Evolutionary conservation across 768 basidiomycete genomes (phyloP).

Genomic region (Tricholoma furcatifolium): DNA sequence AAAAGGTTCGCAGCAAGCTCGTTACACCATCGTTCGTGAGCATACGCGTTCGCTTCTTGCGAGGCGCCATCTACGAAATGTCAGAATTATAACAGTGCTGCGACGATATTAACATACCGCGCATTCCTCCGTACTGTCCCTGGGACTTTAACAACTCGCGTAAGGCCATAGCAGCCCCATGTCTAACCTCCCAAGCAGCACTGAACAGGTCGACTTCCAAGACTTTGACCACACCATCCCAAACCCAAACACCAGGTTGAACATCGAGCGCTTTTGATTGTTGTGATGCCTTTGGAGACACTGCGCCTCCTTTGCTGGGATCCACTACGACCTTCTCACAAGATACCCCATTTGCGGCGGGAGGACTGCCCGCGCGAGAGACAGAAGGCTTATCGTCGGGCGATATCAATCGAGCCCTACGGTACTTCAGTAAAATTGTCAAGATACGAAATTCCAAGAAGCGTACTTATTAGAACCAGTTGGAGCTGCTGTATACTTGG

Average conservation of each 20-base stretch:
- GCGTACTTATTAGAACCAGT: slow-evolving; percentile 58
- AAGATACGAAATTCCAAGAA: background rate
- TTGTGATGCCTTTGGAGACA: slow-evolving; percentile 74
- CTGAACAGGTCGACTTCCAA: slow-evolving; percentile 84
- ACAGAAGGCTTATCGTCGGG: slow-evolving; percentile 53
- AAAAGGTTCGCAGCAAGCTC: slow-evolving; percentile 82
- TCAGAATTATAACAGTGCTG: slow-evolving; percentile 1
- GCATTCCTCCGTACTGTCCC: slow-evolving; percentile 81
- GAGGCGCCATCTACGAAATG: slow-evolving; percentile 45
- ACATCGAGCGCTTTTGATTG: slow-evolving; percentile 79
- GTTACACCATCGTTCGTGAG: slow-evolving; percentile 89
- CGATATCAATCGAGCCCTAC: slow-evolving; percentile 73
- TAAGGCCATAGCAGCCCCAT: slow-evolving; percentile 90
- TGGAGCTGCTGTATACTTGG: slow-evolving; percentile 62
- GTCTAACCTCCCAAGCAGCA: slow-evolving; percentile 88
- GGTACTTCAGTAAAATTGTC: slow-evolving; percentile 2
- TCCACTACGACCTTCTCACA: slow-evolving; percentile 74
- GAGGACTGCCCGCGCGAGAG: slow-evolving; percentile 62
- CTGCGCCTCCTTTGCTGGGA: slow-evolving; percentile 82
- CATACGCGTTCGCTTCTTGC: slow-evolving; percentile 55
- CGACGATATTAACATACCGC: slow-evolving; percentile 43
- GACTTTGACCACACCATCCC: slow-evolving; percentile 80
- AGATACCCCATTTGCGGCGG: slow-evolving; percentile 35
- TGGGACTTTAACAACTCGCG: slow-evolving; percentile 85
- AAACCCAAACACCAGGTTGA: slow-evolving; percentile 74